Base-by-base conservation (phyloP, 1,139 yeast genomes). In the Eremothecium gossypii region DNA sequence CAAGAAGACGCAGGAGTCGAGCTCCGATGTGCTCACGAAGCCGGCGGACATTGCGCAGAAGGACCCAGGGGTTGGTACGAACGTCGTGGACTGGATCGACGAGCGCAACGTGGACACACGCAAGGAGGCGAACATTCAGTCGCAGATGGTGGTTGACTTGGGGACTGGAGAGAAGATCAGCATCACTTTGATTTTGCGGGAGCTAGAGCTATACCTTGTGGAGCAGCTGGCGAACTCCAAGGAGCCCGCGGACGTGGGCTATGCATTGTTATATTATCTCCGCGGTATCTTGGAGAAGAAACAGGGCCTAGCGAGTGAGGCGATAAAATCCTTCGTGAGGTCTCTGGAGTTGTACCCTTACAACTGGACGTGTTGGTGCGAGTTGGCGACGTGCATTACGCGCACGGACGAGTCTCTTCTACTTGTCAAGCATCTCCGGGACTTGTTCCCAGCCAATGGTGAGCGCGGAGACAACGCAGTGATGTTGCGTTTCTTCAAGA, bases 311-410 rank as follows among this genome's bases (percentile, higher is more conserved):
- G 66, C 65, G 26, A 54, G 66, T 2, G 64, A 68, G 36, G 96
- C 96, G 0, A 77, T 80, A 45, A 66, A 70, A 23, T 67, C 68
- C 39, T 69, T 87, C 35, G 66, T 77, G 36, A 68, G 69, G 40
- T 82, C 96, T 4, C 33, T 67, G 12, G 54, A 59, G 26, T 33
- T 72, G 26, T 86, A 81, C 52, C 95, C 96, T 0, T 83, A 73
- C 60, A 91, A 91, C 55, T 91, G 97, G 97, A 77, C 91, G 42
- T 84, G 94, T 45, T 93, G 97, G 97, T 73, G 74, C 47, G 97
- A 91, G 56, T 67, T 91, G 31, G 67, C 82, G 10, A 68, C 77
- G 2, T 79, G 93, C 41, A 63, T 87, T 13, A 65, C 74, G 4
- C 72, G 79, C 26, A 69, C 78, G 41, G 86, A 82, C 47, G 85